Percentiles rank a stretch among this genome's conserved stretches.
phyloP scores from a whole-genome alignment of 257 asterid genomes.

The Penstemon eatonii region DNA sequence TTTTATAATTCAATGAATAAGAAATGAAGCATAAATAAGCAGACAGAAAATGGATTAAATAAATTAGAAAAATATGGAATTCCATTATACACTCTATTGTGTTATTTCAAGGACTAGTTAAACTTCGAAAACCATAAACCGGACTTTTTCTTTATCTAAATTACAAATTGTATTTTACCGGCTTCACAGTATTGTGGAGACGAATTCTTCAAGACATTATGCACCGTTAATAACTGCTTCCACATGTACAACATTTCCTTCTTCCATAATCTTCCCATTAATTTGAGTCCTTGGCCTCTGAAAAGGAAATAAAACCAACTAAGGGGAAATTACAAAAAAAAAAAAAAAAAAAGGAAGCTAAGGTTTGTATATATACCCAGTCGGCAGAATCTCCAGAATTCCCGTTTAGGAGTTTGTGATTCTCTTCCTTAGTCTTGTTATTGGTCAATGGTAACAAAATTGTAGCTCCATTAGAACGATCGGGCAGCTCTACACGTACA shows the following conservation, averaged over 20 bases:
- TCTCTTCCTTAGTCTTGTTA: conserved; percentile 67
- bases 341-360: background rate
- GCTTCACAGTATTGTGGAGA: background rate
- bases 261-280: conserved; percentile 86
- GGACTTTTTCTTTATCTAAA: conserved; percentile 27
- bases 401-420: conserved; percentile 75
- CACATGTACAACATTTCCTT: conserved; percentile 66
- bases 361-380: conserved; percentile 51
- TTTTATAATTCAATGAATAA: background rate
- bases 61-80: conserved; percentile 29
- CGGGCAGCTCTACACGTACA: conserved; percentile 68
- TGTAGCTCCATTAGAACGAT: conserved; percentile 60
- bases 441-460: conserved; percentile 74
- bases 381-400: conserved; percentile 71
- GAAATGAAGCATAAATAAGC: background rate
- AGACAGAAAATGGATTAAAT: conserved; percentile 29
- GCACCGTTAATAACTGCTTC: conserved; percentile 73
- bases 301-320: conserved; percentile 12
- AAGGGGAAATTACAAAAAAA: background rate
- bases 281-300: conserved; percentile 94
- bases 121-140: conserved; percentile 26
- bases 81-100: conserved; percentile 41
- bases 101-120: conserved; percentile 15
- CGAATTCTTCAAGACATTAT: conserved; percentile 26
- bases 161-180: conserved; percentile 35